Evolutionary conservation across 2,329 filamentous ascomycete genomes (phyloP), one percentile per base, ranked within the genome.

Genomic region (Beauveria asiatica): DNA sequence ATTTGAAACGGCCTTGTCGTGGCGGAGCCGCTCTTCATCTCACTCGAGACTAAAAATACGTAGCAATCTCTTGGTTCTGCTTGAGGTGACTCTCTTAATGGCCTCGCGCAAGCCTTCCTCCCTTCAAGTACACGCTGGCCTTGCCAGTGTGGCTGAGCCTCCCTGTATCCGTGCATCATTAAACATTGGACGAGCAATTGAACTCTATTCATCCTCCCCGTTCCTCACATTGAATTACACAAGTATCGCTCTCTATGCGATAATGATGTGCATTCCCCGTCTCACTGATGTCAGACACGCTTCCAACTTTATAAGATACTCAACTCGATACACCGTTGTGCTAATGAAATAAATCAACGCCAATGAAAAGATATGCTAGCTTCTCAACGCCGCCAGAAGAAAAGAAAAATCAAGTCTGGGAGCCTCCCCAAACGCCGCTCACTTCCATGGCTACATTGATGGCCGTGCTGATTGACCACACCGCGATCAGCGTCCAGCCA

Each of bases 391-490:
- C 7, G 17, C 3, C 23, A 33, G 27, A 30, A 21, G 17, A 42
- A 7, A 23, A 16, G 19, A 25, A n/a, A 11, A 3, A 30, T 58
- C 30, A 57, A 19, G 25, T 49, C 33, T 49, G 42, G n/a, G 69
- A 66, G 39, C 70, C 66, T 27, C 67, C 69, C 75, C 78, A 83
- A 8, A 74, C 69, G 5, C 85, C 85, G 13, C 78, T 82, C 48
- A 93, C 68, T 74, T 99, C 94, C 17, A 95, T 82, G 48, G 87
- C 78, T 2, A 99, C 82, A 73, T 97, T 99, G 23, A 86, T 77
- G 39, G 89, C 69, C 0, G 93, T 97, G 69, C 89, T 92, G 27
- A 91, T 72, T 13, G 76, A 78, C 94, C 94, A 99, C 19, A 97
- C 73, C 10, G 76, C 80, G 67, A 99, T 88, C 67, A 97, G 72